Evolutionary conservation across 805 yeast genomes (phyloP).

Genomic region (Priceomyces fermenticarens): DNA sequence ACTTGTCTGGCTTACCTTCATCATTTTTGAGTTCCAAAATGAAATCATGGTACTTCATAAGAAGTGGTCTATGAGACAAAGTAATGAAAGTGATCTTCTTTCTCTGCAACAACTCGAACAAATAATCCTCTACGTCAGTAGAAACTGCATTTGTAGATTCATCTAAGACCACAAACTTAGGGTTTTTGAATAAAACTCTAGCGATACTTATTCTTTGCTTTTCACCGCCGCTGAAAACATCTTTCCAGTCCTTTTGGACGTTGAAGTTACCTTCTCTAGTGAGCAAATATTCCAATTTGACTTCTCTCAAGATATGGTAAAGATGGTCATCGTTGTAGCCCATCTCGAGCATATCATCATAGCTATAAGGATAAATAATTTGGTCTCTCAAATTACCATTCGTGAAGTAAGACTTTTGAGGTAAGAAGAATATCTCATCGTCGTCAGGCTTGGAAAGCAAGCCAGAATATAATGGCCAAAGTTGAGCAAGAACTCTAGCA

Average conservation of each 20-base stretch:
- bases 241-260: constrained; percentile 73
- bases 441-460: constrained; percentile 72
- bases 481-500: constrained; percentile 76
- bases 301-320: constrained; percentile 65
- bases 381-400: constrained; percentile 88
- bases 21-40: constrained; percentile 62
- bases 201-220: constrained; percentile 90
- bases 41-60: constrained; percentile 81
- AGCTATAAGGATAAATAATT: constrained; percentile 79
- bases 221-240: constrained; percentile 94
- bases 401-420: constrained; percentile 83
- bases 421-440: constrained; percentile 70
- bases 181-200: constrained; percentile 73
- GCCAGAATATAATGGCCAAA: constrained; percentile 90
- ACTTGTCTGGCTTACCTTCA: constrained; percentile 41
- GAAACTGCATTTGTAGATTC: constrained; percentile 94
- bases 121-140: constrained; percentile 82
- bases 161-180: constrained; percentile 79
- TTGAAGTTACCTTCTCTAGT: constrained; percentile 60
- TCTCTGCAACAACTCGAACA: constrained; percentile 70
- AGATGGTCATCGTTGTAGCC: constrained; percentile 72
- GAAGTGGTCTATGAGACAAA: constrained; percentile 76
- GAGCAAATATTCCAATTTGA: constrained; percentile 75
- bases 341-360: constrained; percentile 69
- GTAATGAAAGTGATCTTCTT: constrained; percentile 77